phyloP scores from a whole-genome alignment of 2,329 filamentous ascomycete species.

The Pseudogymnoascus sp. region DNA sequence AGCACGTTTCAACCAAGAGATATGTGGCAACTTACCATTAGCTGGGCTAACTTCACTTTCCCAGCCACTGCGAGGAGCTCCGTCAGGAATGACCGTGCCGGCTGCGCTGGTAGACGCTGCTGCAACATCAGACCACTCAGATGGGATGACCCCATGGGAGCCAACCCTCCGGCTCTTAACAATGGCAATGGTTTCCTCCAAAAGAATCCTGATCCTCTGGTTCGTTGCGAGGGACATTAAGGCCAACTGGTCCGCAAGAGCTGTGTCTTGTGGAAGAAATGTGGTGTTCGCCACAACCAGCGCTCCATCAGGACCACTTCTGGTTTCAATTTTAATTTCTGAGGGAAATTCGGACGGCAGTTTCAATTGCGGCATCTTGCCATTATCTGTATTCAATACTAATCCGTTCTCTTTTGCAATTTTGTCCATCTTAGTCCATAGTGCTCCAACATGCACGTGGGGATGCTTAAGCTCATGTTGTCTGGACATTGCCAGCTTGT shows the following conservation, averaged over 20 bases:
- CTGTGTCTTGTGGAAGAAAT: constrained; percentile 68
- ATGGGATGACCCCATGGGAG: constrained; percentile 71
- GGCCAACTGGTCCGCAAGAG: constrained; percentile 73
- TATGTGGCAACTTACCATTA: constrained; percentile 48
- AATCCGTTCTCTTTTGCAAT: constrained; percentile 53
- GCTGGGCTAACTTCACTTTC: constrained; percentile 48
- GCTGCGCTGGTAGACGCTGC: constrained; percentile 36
- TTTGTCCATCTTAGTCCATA: constrained; percentile 43
- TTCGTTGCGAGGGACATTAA: constrained; percentile 77
- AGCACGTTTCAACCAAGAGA: constrained; percentile 25
- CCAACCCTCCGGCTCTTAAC: constrained; percentile 66
- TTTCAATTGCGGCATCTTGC: constrained; percentile 37
- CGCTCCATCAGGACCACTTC: constrained; percentile 56
- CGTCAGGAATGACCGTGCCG: constrained; percentile 24
- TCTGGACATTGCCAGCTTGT: constrained; percentile 43
- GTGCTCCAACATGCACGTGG: constrained; percentile 29
- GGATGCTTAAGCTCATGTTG: constrained; percentile 54
- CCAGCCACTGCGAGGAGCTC: constrained; percentile 27
- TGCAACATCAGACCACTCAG: constrained; percentile 69
- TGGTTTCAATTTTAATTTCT: constrained; percentile 44
- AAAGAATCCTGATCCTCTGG: constrained; percentile 65
- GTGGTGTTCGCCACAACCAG: constrained; percentile 57
- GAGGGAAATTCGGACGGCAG: constrained; percentile 23
- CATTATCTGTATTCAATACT: constrained; percentile 50
- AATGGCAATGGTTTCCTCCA: constrained; percentile 70